Conservation (phyloP, 495 filamentous ascomycete genomes). For the Cercophora samala region DNA sequence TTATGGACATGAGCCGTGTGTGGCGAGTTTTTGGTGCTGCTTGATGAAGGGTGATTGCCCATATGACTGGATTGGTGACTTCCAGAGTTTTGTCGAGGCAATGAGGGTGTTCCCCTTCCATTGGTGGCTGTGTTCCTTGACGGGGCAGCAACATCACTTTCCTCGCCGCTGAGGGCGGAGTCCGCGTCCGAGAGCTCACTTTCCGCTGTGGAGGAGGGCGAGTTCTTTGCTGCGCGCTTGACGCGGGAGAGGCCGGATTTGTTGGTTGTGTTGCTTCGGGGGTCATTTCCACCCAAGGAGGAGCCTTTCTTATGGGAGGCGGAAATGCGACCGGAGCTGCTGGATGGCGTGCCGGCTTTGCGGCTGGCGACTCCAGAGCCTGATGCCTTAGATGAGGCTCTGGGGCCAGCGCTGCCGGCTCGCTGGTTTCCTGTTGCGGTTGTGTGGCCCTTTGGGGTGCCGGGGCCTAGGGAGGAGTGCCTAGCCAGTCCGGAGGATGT, state of each 20-base stretch:
- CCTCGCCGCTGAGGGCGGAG: conserved; percentile 48
- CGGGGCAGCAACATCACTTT: conserved; percentile 40
- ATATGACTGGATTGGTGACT: conserved; percentile 3
- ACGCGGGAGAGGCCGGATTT: conserved; percentile 53
- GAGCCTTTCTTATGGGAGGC: conserved; percentile 53
- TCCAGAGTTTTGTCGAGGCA: conserved; percentile 10
- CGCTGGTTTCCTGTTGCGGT: conserved; percentile 58
- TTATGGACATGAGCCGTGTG: conserved; percentile 3
- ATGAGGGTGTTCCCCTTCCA: conserved; percentile 34
- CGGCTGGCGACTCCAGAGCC: conserved; percentile 33
- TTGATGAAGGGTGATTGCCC: conserved; percentile 12
- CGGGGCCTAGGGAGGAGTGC: conserved; percentile 78
- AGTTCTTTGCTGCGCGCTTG: conserved; percentile 57
- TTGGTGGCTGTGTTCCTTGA: conserved; percentile 25
- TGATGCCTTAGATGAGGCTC: conserved; percentile 51
- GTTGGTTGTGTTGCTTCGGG: conserved; percentile 30
- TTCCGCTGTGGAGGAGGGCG: conserved; percentile 53
- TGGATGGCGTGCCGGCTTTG: conserved; percentile 64
- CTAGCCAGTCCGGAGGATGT: conserved; percentile 70
- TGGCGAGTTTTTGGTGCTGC: neutral
- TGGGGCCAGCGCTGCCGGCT: conserved; percentile 70
- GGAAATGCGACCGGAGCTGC: conserved; percentile 24
- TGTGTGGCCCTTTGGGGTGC: conserved; percentile 68
- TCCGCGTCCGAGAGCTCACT: conserved; percentile 67
- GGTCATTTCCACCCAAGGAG: conserved; percentile 49